A percentile compares a stretch with the other conserved stretches of the same genome.
Conservation (phyloP, 805 yeast species). For the Starmerella asiatica region DNA sequence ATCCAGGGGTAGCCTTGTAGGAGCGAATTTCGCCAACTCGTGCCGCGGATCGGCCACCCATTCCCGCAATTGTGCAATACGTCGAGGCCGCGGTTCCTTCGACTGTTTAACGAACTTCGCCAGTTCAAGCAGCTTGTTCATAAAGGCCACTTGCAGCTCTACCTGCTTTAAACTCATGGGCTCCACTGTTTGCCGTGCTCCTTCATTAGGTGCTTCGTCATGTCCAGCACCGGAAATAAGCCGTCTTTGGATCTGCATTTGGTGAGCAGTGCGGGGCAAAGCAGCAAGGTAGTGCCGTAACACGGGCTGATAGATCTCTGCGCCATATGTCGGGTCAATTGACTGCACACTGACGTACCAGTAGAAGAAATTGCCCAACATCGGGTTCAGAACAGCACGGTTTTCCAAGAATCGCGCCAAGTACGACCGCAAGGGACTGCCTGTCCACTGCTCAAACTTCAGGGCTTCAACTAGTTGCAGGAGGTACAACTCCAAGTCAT, state of each 20-base stretch:
- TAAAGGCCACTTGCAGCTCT: constrained; percentile 52
- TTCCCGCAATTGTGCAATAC: constrained; percentile 54
- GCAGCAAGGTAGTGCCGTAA: constrained; percentile 34
- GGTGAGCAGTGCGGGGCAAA: constrained; percentile 25
- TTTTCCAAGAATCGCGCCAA: constrained; percentile 53
- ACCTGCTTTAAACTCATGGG: constrained; percentile 14
- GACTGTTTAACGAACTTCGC: constrained; percentile 49
- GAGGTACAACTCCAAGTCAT: constrained; percentile 65
- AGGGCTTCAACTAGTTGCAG: constrained; percentile 86
- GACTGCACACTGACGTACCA: constrained; percentile 83
- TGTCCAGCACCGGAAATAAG: neutral
- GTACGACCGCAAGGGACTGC: constrained; percentile 20
- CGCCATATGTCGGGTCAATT: constrained; percentile 47
- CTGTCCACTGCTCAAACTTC: constrained; percentile 47
- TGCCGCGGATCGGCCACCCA: constrained; percentile 37
- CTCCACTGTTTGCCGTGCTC: neutral
- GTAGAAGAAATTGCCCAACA: constrained; percentile 69
- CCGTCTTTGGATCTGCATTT: constrained; percentile 18
- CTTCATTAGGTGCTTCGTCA: neutral
- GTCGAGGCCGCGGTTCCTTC: constrained; percentile 67
- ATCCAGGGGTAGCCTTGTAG: constrained; percentile 67
- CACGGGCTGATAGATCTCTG: constrained; percentile 34
- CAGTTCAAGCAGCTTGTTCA: constrained; percentile 48
- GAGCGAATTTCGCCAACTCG: constrained; percentile 33
- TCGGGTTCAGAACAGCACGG: constrained; percentile 49